A percentile compares a stretch with the other conserved stretches of the same genome.
Evolutionary conservation across 495 filamentous ascomycete genomes (phyloP).

Genomic region (Penicillium pancosmium): DNA sequence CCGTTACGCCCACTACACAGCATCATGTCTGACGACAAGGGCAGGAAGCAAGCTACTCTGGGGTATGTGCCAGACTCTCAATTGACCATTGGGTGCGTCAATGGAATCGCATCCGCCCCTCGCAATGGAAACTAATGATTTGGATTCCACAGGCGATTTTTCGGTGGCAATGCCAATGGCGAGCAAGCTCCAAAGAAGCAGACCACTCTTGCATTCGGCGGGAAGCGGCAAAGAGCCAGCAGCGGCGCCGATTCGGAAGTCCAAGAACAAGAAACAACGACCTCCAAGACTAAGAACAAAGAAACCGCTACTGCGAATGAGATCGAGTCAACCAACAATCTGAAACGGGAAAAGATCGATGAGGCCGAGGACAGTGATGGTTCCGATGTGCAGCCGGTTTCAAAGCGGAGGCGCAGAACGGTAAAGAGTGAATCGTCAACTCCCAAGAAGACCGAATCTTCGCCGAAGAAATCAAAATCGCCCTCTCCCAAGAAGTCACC

Average conservation of each 20-base stretch:
- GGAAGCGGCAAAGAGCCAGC: slow-evolving; percentile 34
- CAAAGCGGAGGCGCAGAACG: slow-evolving; percentile 41
- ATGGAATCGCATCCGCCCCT: neutral
- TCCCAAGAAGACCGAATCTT: slow-evolving; percentile 9
- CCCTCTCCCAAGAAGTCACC: slow-evolving; percentile 23
- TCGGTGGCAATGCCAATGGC: slow-evolving; percentile 41
- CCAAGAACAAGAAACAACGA: slow-evolving; percentile 6
- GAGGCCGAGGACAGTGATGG: slow-evolving; percentile 48
- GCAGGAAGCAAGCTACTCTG: slow-evolving; percentile 79
- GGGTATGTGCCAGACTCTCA: slow-evolving; percentile 89
- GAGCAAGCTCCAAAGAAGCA: slow-evolving; percentile 63
- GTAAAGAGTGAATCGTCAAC: slow-evolving; percentile 11
- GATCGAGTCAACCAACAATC: slow-evolving; percentile 13
- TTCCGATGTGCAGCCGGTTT: slow-evolving; percentile 57
- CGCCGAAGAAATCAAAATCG: slow-evolving; percentile 22
- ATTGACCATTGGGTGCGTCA: slow-evolving; percentile 79
- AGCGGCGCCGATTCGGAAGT: slow-evolving; percentile 21
- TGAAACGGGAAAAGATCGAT: slow-evolving; percentile 44
- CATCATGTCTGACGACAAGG: slow-evolving; percentile 46
- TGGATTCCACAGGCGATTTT: slow-evolving; percentile 40
- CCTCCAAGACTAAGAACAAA: slow-evolving; percentile 46
- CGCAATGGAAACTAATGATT: neutral
- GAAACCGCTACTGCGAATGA: slow-evolving; percentile 28
- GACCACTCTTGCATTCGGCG: slow-evolving; percentile 69
- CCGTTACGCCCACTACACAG: slow-evolving; percentile 5